A percentile compares a stretch with the other conserved stretches of the same genome.
phyloP scores from a whole-genome alignment of 2,329 filamentous ascomycete genomes.

The Ambrosiella xylebori region DNA sequence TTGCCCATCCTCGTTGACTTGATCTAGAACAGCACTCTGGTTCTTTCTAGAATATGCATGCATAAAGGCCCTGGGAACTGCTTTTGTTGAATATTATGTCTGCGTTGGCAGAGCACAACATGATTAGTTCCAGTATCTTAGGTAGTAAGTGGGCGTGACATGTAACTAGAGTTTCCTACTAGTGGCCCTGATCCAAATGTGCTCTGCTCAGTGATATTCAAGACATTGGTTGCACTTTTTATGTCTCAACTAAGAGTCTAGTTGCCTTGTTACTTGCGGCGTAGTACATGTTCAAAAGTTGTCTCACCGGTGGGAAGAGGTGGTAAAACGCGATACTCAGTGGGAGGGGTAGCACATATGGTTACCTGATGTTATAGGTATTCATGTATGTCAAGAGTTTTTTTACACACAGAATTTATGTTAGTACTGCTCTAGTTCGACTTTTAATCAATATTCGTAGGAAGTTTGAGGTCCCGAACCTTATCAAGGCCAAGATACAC shows the following conservation, averaged over 20 bases:
- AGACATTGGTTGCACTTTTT: not conserved
- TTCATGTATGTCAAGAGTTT: not conserved
- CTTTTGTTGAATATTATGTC: no score
- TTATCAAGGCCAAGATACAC: not conserved
- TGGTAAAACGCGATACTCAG: not conserved
- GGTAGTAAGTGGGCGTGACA: no score
- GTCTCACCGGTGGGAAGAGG: not conserved
- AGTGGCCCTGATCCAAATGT: no score
- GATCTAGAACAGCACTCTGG: no score
- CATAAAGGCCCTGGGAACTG: no score
- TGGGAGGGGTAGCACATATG: not conserved
- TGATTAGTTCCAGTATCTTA: no score
- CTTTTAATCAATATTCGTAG: not conserved
- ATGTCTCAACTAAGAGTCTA: not conserved
- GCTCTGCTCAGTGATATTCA: no score
- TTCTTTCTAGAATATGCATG: no score
- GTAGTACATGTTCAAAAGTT: not conserved
- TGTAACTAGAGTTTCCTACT: no score
- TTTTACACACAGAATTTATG: not conserved
- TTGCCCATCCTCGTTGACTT: no score
- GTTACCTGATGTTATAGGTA: not conserved
- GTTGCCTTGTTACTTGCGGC: not conserved
- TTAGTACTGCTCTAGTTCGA: not conserved
- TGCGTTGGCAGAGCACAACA: no score
- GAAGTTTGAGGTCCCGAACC: not conserved